A percentile compares a stretch with the other conserved stretches of the same genome.
Evolutionary conservation across 75 land plant species (phyloP).

Genomic region (Chamaecyparis obtusa): DNA sequence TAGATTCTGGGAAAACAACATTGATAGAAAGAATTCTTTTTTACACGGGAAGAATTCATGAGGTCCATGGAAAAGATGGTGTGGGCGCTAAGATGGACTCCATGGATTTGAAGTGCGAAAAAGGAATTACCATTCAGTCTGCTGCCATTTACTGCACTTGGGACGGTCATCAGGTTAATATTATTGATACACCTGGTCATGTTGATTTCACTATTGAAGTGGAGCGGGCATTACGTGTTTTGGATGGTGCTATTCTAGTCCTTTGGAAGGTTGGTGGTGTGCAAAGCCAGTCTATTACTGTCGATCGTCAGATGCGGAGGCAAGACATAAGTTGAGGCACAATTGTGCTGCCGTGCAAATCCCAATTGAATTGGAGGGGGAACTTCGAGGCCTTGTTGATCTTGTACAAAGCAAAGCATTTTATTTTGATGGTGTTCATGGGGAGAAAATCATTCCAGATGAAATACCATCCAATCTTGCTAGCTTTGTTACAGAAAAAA

Average conservation of each 20-base stretch:
- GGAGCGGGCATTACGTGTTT: constrained; percentile 94
- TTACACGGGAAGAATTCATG: constrained; percentile 96
- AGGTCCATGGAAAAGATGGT: constrained; percentile 93
- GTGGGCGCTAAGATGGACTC: constrained; percentile 99
- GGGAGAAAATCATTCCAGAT: constrained; percentile 64
- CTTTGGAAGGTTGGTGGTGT: constrained; percentile 99
- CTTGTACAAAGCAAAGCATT: constrained; percentile 85
- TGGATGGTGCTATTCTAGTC: constrained; percentile 97
- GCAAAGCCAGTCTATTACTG: constrained; percentile 98
- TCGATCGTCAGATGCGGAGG: constrained; percentile 98
- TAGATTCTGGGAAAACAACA: constrained; percentile 98
- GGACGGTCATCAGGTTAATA: constrained; percentile 96
- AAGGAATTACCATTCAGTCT: constrained; percentile 97
- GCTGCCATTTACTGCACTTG: constrained; percentile 97
- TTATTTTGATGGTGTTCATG: constrained; percentile 85
- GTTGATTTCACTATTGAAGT: constrained; percentile 99
- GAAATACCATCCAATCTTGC: constrained; percentile 76
- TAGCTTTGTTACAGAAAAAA: constrained; percentile 64
- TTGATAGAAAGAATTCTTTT: constrained; percentile 85
- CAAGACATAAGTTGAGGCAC: constrained; percentile 84
- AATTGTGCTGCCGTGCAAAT: constrained; percentile 97
- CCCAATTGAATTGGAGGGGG: constrained; percentile 90
- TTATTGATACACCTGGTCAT: constrained; percentile 99
- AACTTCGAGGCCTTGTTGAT: constrained; percentile 91
- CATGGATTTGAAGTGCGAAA: constrained; percentile 98